Evolutionary conservation across 306 rosid genomes (phyloP).

Genomic region (Casuarina glauca): DNA sequence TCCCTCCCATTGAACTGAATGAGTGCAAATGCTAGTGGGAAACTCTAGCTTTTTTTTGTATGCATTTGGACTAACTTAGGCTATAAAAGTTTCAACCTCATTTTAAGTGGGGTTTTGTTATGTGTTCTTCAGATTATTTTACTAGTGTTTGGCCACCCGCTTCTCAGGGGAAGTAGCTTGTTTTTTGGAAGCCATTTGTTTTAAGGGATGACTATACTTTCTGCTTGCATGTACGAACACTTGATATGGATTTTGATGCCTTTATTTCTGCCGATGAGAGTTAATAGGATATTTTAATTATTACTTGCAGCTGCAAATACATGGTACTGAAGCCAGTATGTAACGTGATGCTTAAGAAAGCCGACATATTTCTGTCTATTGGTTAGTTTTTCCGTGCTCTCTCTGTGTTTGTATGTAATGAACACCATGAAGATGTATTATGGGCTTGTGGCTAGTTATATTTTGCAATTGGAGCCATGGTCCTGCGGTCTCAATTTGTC

Average conservation of each 20-base stretch:
- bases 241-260: background rate
- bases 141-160: background rate
- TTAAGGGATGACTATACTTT: background rate
- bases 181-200: background rate
- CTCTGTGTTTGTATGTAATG: constrained; percentile 29
- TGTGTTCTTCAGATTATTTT: background rate
- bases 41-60: background rate
- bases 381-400: constrained; percentile 21
- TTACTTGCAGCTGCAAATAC: constrained; percentile 44
- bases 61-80: background rate
- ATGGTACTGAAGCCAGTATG: constrained; percentile 26
- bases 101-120: background rate
- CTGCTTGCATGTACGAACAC: background rate
- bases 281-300: constrained; percentile 24
- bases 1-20: background rate
- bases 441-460: constrained; percentile 42
- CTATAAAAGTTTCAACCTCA: background rate
- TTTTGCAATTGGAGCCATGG: constrained; percentile 37
- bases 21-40: background rate
- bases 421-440: constrained; percentile 26
- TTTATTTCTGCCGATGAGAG: background rate
- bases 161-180: background rate
- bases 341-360: constrained; percentile 30
- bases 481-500: constrained; percentile 43
- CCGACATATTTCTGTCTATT: constrained; percentile 39